phyloP scores from a whole-genome alignment of 1,284 basidiomycete species.

The Trichosporon sp. region DNA sequence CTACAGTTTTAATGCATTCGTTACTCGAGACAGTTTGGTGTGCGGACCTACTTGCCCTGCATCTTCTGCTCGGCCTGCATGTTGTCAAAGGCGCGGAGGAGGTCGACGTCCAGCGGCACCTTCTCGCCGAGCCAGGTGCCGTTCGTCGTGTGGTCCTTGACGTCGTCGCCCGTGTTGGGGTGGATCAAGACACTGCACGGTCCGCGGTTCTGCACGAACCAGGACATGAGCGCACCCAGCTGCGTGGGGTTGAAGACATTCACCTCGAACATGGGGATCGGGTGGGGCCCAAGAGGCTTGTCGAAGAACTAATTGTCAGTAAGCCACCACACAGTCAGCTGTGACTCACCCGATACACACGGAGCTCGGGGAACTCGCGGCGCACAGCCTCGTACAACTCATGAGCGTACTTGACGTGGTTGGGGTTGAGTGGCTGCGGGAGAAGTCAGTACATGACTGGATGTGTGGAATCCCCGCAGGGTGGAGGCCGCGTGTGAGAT shows the following conservation, averaged over 20 bases:
- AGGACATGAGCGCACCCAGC: slow-evolving; percentile 61
- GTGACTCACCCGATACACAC: slow-evolving; percentile 17
- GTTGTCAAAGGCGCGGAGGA: slow-evolving; percentile 30
- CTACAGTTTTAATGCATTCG: neutral
- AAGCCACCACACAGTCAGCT: too few species aligned
- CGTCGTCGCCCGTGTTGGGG: slow-evolving; percentile 61
- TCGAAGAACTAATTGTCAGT: slow-evolving; percentile 19
- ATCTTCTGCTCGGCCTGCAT: neutral
- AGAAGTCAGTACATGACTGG: slow-evolving; percentile 39
- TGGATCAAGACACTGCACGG: slow-evolving; percentile 66
- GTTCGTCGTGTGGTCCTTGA: slow-evolving; percentile 60
- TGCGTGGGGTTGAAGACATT: slow-evolving; percentile 62
- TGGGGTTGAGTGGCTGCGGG: slow-evolving; percentile 19
- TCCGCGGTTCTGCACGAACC: slow-evolving; percentile 60
- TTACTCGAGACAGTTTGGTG: neutral
- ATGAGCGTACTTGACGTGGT: slow-evolving; percentile 17
- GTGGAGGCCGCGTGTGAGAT: neutral
- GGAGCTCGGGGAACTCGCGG: slow-evolving; percentile 22
- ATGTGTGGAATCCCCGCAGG: neutral
- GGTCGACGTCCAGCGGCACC: slow-evolving; percentile 55
- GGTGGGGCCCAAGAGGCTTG: slow-evolving; percentile 28
- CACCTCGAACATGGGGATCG: slow-evolving; percentile 64
- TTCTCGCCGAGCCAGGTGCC: slow-evolving; percentile 64
- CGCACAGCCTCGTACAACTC: slow-evolving; percentile 21
- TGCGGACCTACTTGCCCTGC: neutral